phyloP scores from a whole-genome alignment of 345 rosid genomes.

The Syzygium jambos region DNA sequence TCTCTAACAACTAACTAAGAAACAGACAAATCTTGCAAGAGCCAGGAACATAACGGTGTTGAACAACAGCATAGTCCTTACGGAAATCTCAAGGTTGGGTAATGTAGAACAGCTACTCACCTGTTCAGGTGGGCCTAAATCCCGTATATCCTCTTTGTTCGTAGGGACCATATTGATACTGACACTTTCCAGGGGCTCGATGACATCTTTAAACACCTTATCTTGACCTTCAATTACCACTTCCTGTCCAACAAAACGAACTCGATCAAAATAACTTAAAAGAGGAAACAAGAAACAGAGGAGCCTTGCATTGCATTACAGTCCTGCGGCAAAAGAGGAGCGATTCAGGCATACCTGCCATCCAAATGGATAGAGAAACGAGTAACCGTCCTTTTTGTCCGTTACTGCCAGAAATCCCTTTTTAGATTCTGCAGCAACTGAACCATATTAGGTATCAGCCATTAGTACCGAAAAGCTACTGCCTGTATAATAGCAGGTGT shows the following conservation, averaged over 20 bases:
- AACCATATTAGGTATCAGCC: constrained; percentile 67
- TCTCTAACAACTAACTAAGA: not conserved
- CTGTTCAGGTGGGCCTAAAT: constrained; percentile 81
- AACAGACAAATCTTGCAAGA: not conserved
- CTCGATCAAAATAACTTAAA: not conserved
- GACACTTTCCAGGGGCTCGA: constrained; percentile 88
- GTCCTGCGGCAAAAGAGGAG: not conserved
- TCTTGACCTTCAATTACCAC: constrained; percentile 79
- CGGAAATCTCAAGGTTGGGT: not conserved
- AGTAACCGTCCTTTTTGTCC: constrained; percentile 78
- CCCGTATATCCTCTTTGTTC: constrained; percentile 62
- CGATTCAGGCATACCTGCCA: constrained; percentile 59
- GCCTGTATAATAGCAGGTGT: not conserved
- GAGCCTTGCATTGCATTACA: not conserved
- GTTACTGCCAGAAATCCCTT: constrained; percentile 59
- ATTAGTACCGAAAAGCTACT: not conserved
- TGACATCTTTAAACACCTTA: constrained; percentile 90
- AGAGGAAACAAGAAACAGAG: not conserved
- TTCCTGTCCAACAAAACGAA: constrained; percentile 35
- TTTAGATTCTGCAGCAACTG: constrained; percentile 98
- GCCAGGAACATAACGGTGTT: not conserved
- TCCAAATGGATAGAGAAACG: constrained; percentile 82
- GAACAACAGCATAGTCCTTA: not conserved
- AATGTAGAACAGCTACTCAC: constrained; percentile 16
- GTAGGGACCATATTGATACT: constrained; percentile 66